Evolutionary conservation across 305 asterid genomes (phyloP), one percentile per base, ranked within the genome.

Genomic region (Rubia balearica): DNA sequence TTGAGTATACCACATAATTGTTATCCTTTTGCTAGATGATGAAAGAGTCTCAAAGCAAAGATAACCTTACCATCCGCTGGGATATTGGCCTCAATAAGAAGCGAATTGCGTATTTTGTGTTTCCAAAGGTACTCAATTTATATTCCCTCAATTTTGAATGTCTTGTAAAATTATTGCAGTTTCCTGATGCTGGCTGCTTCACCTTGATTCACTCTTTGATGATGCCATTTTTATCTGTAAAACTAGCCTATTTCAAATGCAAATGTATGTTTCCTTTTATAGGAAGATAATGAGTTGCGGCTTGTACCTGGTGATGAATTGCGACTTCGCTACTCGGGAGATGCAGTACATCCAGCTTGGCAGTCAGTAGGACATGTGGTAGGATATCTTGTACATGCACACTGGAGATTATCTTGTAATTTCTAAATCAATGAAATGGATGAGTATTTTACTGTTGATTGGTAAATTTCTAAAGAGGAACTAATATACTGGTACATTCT

Each of bases 31-130:
- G 71, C 65, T 81, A 95, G 98, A 95, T 90, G 98, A 95, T 95
- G 98, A 92, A 92, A 85, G 99, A 95, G 85, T 95, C 99, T 67
- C 98, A 95, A 81, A 95, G 99, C 86, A 95, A 95, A 85, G 99
- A 95, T 79, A 95, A 71, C 74, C 78, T 95, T 70, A 92, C 96
- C 4, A 80, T 95, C 77, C 98, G 98, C 59, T 95, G 99, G 98
- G 99, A 95, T 83, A 79, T 92, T 75, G 99, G 99, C 65, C 97
- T 95, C 79, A 95, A 95, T 80, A 95, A 95, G 87, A 95, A 95
- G 87, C 97, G 97, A 38, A 75, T 92, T 77, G 99, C 98, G 14
- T 95, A 86, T 78, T 95, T 95, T 80, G 93, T 95, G 70, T 95
- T 95, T 77, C 98, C 98, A 9, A 92, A 95, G 98, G 98, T 90